phyloP scores from a whole-genome alignment of 2,329 filamentous ascomycete species.

The Venturia pyrina region DNA sequence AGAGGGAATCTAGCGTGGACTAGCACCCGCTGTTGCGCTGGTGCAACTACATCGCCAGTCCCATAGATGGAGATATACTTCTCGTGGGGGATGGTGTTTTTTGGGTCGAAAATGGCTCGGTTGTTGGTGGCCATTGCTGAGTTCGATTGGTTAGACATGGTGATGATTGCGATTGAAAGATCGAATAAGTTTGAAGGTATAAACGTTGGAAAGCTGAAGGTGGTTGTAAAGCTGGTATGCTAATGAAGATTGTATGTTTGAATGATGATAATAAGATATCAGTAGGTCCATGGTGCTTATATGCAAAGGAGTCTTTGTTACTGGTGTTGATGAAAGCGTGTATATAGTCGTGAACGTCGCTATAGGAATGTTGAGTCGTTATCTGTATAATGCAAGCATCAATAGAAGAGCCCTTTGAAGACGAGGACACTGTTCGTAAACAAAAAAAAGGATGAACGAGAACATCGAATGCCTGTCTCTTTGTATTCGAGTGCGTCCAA shows the following conservation, averaged over 20 bases:
- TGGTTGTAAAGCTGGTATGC: neutral
- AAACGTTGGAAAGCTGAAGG: neutral
- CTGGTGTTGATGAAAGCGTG: neutral
- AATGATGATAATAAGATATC: neutral
- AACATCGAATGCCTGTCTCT: neutral
- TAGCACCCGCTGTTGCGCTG: neutral
- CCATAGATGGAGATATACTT: neutral
- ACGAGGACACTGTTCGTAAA: neutral
- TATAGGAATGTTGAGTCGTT: neutral
- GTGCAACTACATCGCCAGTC: neutral
- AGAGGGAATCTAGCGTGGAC: neutral
- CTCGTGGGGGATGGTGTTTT: neutral
- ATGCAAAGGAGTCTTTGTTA: neutral
- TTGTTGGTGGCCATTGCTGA: neutral
- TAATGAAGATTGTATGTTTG: neutral
- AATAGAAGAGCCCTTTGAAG: neutral
- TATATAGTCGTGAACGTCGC: neutral
- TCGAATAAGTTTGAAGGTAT: neutral
- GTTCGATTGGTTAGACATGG: no score
- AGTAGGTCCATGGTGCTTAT: neutral
- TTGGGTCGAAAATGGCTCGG: neutral
- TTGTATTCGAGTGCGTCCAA: neutral
- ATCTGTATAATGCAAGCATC: neutral
- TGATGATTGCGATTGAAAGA: neutral
- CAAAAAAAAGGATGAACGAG: no score